Conservation (phyloP, 2,329 filamentous ascomycete genomes). For the Aspergillus sclerotialis region DNA sequence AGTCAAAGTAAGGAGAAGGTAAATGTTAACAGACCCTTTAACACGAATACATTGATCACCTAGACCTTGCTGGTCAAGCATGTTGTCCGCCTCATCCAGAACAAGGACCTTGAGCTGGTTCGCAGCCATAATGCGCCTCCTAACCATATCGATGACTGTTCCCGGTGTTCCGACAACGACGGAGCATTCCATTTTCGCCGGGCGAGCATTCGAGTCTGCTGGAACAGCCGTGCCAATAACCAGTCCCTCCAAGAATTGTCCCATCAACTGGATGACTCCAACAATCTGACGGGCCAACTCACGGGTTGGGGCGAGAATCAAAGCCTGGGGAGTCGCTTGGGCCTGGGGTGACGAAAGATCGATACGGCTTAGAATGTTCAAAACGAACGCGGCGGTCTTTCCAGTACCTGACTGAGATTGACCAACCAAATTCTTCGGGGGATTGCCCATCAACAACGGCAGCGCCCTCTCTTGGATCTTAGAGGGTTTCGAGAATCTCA, state of each 20-base stretch:
- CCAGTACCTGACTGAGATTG: slow-evolving; percentile 99
- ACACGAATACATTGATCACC: slow-evolving; percentile 92
- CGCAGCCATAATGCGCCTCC: slow-evolving; percentile 65
- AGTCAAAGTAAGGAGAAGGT: slow-evolving; percentile 2
- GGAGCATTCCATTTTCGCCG: slow-evolving; percentile 62
- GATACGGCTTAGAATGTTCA: slow-evolving; percentile 82
- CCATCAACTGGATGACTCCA: slow-evolving; percentile 75
- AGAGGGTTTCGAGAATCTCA: slow-evolving; percentile 90
- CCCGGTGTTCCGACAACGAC: slow-evolving; percentile 91
- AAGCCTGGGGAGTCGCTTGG: slow-evolving; percentile 61
- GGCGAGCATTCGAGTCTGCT: slow-evolving; percentile 60
- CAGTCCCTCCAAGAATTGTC: slow-evolving; percentile 71
- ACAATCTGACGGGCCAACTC: slow-evolving; percentile 94
- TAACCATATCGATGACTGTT: slow-evolving; percentile 82
- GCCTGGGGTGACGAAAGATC: slow-evolving; percentile 61
- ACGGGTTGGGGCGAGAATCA: slow-evolving; percentile 85
- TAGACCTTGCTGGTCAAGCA: slow-evolving; percentile 91
- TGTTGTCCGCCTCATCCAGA: slow-evolving; percentile 96
- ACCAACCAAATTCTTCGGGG: slow-evolving; percentile 90
- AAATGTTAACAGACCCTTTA: slow-evolving; percentile 56
- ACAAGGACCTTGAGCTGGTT: slow-evolving; percentile 73
- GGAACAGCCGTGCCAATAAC: slow-evolving; percentile 77
- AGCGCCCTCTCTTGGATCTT: slow-evolving; percentile 97
- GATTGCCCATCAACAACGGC: slow-evolving; percentile 77
- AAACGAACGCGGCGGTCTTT: slow-evolving; percentile 93